Evolutionary conservation across 345 rosid species (phyloP).

Genomic region (Rhodomyrtus tomentosa): DNA sequence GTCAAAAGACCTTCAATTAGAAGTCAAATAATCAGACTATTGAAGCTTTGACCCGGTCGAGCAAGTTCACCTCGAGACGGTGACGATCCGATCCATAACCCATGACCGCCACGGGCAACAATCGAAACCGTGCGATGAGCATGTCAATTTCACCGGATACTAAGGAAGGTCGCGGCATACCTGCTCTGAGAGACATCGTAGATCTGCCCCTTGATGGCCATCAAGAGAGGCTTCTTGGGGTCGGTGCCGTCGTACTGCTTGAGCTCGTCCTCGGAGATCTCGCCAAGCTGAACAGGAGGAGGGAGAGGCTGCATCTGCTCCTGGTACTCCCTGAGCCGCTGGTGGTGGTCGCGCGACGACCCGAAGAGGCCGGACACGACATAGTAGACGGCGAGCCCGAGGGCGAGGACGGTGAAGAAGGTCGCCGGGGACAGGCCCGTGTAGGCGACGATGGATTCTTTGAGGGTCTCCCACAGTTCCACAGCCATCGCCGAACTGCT

Average conservation of each 20-base stretch:
- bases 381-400: constrained; percentile 61
- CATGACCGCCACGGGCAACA: neutral
- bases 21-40: neutral
- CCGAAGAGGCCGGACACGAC: constrained; percentile 54
- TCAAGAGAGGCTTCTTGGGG: constrained; percentile 77
- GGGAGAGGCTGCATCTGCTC: constrained; percentile 72
- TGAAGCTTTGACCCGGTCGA: neutral
- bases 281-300: constrained; percentile 88
- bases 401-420: constrained; percentile 66
- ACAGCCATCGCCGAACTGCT: constrained; percentile 41
- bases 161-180: constrained; percentile 7
- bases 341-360: constrained; percentile 28
- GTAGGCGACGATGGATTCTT: constrained; percentile 72
- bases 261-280: constrained; percentile 73
- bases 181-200: constrained; percentile 98
- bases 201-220: constrained; percentile 99
- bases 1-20: neutral
- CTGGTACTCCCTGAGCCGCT: constrained; percentile 23
- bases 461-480: constrained; percentile 78
- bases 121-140: neutral
- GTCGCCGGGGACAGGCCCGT: constrained; percentile 80
- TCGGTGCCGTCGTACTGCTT: constrained; percentile 77
- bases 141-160: neutral
- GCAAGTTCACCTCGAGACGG: neutral
- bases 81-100: neutral